Percentiles rank a stretch among this genome's conserved stretches.
Conservation (phyloP, 208 protist species). For the Leishmania lainsoni region DNA sequence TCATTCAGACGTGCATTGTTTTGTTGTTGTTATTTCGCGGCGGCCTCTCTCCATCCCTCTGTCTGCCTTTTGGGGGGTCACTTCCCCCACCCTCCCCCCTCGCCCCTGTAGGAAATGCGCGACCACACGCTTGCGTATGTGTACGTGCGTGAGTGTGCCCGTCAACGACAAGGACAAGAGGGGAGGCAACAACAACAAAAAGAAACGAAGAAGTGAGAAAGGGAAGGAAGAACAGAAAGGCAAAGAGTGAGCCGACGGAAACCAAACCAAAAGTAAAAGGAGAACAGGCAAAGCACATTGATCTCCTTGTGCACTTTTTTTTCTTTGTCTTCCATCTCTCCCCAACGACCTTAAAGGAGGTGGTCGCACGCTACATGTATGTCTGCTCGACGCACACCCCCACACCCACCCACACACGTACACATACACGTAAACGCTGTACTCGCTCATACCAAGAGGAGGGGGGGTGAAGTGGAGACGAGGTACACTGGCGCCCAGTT, state of each 20-base stretch:
- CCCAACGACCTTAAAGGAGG: background rate
- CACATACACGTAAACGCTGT: background rate
- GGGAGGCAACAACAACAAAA: background rate
- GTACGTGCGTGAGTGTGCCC: background rate
- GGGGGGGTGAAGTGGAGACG: background rate
- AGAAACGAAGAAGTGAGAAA: background rate
- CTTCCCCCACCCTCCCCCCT: background rate
- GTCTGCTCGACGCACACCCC: background rate
- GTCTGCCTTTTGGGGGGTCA: background rate
- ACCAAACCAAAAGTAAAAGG: background rate
- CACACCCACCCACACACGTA: background rate
- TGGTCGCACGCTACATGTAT: background rate
- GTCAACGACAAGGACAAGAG: background rate
- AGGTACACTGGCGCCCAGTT: background rate
- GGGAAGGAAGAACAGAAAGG: no score
- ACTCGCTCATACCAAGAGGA: background rate
- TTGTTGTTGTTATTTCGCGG: background rate
- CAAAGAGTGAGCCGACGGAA: background rate
- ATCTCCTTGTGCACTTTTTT: background rate
- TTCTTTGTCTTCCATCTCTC: background rate
- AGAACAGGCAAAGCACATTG: background rate
- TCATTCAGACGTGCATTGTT: background rate
- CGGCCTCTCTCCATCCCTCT: background rate
- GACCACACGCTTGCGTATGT: background rate
- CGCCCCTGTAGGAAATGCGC: background rate